Percentiles rank a stretch among this genome's conserved stretches.
Conservation (phyloP, 306 rosid genomes). For the Trifolium dubium region DNA sequence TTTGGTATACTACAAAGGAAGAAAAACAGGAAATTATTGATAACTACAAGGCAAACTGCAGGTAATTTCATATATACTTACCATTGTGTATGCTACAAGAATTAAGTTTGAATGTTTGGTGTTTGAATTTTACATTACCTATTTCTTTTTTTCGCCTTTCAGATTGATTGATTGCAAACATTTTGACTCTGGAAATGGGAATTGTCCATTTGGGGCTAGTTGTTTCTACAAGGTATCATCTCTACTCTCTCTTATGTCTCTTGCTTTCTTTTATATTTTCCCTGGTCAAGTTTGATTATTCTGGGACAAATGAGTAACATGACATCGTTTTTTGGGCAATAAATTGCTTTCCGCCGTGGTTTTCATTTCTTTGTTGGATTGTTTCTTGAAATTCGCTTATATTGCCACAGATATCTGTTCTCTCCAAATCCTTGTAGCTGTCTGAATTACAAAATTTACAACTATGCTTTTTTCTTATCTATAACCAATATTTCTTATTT, state of each 20-base stretch:
- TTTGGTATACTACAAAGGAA: slow-evolving; percentile 85
- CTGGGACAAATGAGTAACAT: slow-evolving; percentile 18
- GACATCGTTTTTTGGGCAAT: background rate
- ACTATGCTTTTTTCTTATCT: background rate
- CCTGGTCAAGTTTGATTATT: slow-evolving; percentile 18
- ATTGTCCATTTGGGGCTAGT: slow-evolving; percentile 82
- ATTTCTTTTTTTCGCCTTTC: slow-evolving; percentile 20
- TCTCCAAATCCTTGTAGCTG: background rate
- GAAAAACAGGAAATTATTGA: slow-evolving; percentile 86
- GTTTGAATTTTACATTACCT: slow-evolving; percentile 10
- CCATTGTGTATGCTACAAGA: background rate
- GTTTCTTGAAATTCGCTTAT: slow-evolving; percentile 19
- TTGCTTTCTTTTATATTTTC: slow-evolving; percentile 8
- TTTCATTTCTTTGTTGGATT: slow-evolving; percentile 1
- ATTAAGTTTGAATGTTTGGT: slow-evolving; percentile 11
- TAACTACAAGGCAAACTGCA: slow-evolving; percentile 88
- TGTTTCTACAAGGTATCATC: slow-evolving; percentile 89
- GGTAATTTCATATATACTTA: slow-evolving; percentile 52
- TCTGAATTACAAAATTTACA: background rate
- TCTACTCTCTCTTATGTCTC: background rate
- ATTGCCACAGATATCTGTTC: background rate
- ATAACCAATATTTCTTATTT: background rate
- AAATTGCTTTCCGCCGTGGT: slow-evolving; percentile 8
- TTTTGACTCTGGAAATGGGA: slow-evolving; percentile 84
- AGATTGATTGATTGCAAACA: slow-evolving; percentile 96